Percentiles rank a stretch among this genome's conserved stretches.
Conservation (phyloP, 148 eudicot genomes). For the Gaultheria prostrata region DNA sequence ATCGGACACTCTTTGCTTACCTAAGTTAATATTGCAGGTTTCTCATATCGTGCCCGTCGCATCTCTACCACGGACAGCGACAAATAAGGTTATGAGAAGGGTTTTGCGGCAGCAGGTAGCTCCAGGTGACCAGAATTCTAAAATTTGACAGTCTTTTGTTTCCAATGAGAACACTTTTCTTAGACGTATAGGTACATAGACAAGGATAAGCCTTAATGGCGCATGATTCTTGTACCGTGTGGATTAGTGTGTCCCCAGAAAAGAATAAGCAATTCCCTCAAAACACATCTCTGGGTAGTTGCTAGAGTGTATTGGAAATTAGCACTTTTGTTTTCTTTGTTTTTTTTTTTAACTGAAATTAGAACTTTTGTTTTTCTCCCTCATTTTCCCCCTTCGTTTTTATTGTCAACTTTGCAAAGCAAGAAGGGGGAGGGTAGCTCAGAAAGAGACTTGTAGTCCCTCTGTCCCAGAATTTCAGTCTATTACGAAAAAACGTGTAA, state of each 20-base stretch:
- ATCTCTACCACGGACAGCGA: slow-evolving; percentile 91
- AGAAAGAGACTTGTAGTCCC: too few species aligned
- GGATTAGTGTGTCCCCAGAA: not conserved
- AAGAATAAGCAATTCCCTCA: not conserved
- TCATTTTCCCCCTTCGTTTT: not conserved
- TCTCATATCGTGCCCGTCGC: slow-evolving; percentile 44
- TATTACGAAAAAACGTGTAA: too few species aligned
- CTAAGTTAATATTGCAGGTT: slow-evolving; percentile 48
- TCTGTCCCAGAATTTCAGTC: too few species aligned
- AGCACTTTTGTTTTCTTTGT: not conserved
- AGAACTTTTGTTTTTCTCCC: not conserved
- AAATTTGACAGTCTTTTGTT: slow-evolving; percentile 30
- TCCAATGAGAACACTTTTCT: not conserved
- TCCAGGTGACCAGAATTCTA: slow-evolving; percentile 36
- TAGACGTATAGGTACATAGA: not conserved
- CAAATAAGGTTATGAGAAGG: slow-evolving; percentile 95
- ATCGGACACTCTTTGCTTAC: not conserved
- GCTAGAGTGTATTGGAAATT: not conserved
- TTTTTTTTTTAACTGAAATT: too few species aligned
- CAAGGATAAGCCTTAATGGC: not conserved
- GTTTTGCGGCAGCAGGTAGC: slow-evolving; percentile 71
- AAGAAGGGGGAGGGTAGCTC: too few species aligned
- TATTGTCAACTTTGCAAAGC: not conserved
- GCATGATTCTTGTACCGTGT: not conserved
- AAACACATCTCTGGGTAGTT: not conserved